phyloP scores from a whole-genome alignment of 2,329 filamentous ascomycete species.

The Didymosphaeria variabile region DNA sequence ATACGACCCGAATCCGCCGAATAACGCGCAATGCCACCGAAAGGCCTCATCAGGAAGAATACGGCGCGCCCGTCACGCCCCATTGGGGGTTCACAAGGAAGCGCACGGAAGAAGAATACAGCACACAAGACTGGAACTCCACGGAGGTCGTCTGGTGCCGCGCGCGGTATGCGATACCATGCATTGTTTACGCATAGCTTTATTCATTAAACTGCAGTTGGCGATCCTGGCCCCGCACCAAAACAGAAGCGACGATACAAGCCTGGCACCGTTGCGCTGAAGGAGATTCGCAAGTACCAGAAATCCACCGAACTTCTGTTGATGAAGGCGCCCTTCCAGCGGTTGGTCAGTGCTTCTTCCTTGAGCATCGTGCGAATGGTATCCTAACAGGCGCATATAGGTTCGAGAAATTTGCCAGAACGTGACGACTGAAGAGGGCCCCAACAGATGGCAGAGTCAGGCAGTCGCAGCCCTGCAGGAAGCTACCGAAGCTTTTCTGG shows the following conservation, averaged over 20 bases:
- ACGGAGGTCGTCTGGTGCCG: background rate
- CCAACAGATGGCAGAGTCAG: conserved; percentile 83
- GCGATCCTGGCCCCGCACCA: conserved; percentile 45
- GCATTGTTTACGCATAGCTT: background rate
- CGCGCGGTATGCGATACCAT: background rate
- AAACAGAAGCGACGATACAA: conserved; percentile 54
- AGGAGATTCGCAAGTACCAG: conserved; percentile 98
- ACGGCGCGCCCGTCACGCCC: conserved; percentile 43
- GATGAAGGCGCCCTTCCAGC: conserved; percentile 97
- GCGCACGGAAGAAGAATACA: conserved; percentile 13
- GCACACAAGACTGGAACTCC: conserved; percentile 4
- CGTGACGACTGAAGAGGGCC: conserved; percentile 75
- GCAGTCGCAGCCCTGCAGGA: conserved; percentile 98
- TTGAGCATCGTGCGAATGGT: conserved; percentile 71
- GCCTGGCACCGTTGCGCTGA: conserved; percentile 87
- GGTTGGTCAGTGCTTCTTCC: conserved; percentile 67
- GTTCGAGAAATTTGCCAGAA: conserved; percentile 72
- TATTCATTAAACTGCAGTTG: conserved; percentile 28
- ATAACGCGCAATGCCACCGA: conserved; percentile 31
- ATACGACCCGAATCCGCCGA: background rate
- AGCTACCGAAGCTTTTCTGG: conserved; percentile 97
- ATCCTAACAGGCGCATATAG: conserved; percentile 58
- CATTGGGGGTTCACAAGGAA: conserved; percentile 26
- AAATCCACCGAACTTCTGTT: conserved; percentile 96
- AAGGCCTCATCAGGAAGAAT: conserved; percentile 38